Percentiles rank a stretch among this genome's conserved stretches.
phyloP scores from a whole-genome alignment of 1,284 basidiomycete genomes.

The Cutaneotrichosporon sp. region DNA sequence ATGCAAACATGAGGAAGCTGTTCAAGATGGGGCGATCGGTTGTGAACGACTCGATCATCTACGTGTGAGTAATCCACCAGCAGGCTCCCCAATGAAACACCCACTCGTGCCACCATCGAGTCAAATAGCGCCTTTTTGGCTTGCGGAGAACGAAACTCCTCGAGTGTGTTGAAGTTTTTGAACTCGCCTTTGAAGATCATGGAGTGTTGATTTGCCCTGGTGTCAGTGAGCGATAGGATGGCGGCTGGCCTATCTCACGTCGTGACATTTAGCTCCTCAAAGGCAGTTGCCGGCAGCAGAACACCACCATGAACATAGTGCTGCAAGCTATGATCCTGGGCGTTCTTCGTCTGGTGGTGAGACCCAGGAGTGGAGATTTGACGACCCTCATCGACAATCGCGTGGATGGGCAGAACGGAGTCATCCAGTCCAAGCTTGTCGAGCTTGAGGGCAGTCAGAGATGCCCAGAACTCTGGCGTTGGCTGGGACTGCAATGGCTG shows the following conservation, averaged over 20 bases:
- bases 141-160: slow-evolving; percentile 87
- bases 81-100: neutral
- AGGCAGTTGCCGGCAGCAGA: slow-evolving; percentile 30
- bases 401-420: slow-evolving; percentile 64
- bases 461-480: slow-evolving; percentile 90
- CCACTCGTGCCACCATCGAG: slow-evolving; percentile 58
- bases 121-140: slow-evolving; percentile 78
- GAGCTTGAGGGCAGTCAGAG: slow-evolving; percentile 83
- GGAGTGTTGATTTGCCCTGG: slow-evolving; percentile 41
- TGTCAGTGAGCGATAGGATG: neutral
- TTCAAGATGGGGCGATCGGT: slow-evolving; percentile 58
- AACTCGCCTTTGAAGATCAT: slow-evolving; percentile 64
- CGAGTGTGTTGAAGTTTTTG: slow-evolving; percentile 94
- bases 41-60: slow-evolving; percentile 43
- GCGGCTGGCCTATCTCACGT: neutral
- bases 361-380: slow-evolving; percentile 63
- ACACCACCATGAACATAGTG: slow-evolving; percentile 42
- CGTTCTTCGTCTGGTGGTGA: neutral
- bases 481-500: slow-evolving; percentile 81
- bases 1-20: slow-evolving; percentile 84
- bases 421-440: slow-evolving; percentile 85
- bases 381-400: slow-evolving; percentile 69
- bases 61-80: neutral
- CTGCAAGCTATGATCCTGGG: neutral
- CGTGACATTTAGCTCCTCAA: slow-evolving; percentile 23